Evolutionary conservation across 306 rosid species (phyloP).

Genomic region (peach (Prunus persica)): DNA sequence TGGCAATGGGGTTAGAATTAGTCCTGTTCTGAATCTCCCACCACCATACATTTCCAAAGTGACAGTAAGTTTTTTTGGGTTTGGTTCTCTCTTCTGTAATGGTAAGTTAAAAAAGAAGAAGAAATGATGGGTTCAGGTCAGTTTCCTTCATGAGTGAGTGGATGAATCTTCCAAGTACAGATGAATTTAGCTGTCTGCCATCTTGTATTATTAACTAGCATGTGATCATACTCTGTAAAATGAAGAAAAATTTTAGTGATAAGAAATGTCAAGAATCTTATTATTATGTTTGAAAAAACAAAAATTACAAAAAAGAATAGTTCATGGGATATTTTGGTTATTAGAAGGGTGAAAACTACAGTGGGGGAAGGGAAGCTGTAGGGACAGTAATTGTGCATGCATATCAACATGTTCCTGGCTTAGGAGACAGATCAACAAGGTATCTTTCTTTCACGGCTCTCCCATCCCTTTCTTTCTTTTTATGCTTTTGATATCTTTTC

Average conservation of each 20-base stretch:
- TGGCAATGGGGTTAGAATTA: constrained; percentile 66
- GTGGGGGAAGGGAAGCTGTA: constrained; percentile 14
- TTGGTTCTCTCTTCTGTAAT: constrained; percentile 76
- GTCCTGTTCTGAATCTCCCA: constrained; percentile 86
- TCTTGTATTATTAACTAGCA: constrained; percentile 28
- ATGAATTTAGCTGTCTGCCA: constrained; percentile 30
- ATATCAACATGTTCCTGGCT: constrained; percentile 41
- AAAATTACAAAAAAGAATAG: background rate
- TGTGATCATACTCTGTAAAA: constrained; percentile 43
- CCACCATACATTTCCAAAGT: constrained; percentile 82
- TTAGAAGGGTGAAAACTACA: constrained; percentile 44
- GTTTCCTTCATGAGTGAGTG: too few species aligned
- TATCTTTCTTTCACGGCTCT: constrained; percentile 47
- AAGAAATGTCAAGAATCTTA: constrained; percentile 12
- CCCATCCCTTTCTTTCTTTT: constrained; percentile 29
- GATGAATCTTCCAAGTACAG: constrained; percentile 20
- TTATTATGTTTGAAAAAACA: background rate
- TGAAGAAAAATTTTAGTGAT: background rate
- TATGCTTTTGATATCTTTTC: constrained; percentile 18
- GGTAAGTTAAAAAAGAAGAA: constrained; percentile 72
- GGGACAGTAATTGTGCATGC: constrained; percentile 43
- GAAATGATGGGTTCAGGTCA: constrained; percentile 25
- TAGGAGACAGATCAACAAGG: constrained; percentile 66
- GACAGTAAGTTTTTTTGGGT: constrained; percentile 71
- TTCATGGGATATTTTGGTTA: constrained; percentile 17